These are phyloP conservation scores for Cordyceps tenuipes DNA, from an alignment of 2,329 filamentous ascomycete species.

Conservation along the genomic window DNA sequence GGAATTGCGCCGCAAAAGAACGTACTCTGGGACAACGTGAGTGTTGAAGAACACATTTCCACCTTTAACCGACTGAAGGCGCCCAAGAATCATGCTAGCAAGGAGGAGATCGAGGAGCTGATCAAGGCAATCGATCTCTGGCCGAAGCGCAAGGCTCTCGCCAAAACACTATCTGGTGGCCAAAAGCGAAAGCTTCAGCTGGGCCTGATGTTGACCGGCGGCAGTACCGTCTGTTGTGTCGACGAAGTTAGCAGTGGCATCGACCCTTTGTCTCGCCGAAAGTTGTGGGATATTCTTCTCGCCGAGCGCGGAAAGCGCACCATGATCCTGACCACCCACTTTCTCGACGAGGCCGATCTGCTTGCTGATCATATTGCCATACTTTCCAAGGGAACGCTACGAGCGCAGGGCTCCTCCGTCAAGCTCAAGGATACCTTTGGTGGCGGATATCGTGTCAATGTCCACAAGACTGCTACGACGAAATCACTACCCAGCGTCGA, in stretches of 20 bases:
- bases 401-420: constrained; percentile 75
- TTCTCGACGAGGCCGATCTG: constrained; percentile 86
- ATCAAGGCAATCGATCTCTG: constrained; percentile 66
- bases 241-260: constrained; percentile 87
- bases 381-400: constrained; percentile 73
- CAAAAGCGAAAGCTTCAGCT: constrained; percentile 90
- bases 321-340: constrained; percentile 85
- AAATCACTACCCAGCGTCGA: constrained; percentile 42
- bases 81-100: constrained; percentile 43
- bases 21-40: constrained; percentile 84
- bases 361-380: constrained; percentile 85
- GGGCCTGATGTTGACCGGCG: constrained; percentile 91
- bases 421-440: constrained; percentile 76
- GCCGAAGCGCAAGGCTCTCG: constrained; percentile 61
- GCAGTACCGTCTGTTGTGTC: constrained; percentile 78
- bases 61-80: constrained; percentile 82
- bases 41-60: constrained; percentile 72
- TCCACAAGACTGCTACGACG: constrained; percentile 50
- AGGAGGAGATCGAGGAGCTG: constrained; percentile 52
- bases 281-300: constrained; percentile 90
- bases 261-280: constrained; percentile 76
- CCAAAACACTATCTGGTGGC: constrained; percentile 76
- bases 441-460: constrained; percentile 75
- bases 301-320: constrained; percentile 75
- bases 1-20: constrained; percentile 91